Evolutionary conservation across 805 yeast species (phyloP).

Genomic region (Geotrichum ghanense): DNA sequence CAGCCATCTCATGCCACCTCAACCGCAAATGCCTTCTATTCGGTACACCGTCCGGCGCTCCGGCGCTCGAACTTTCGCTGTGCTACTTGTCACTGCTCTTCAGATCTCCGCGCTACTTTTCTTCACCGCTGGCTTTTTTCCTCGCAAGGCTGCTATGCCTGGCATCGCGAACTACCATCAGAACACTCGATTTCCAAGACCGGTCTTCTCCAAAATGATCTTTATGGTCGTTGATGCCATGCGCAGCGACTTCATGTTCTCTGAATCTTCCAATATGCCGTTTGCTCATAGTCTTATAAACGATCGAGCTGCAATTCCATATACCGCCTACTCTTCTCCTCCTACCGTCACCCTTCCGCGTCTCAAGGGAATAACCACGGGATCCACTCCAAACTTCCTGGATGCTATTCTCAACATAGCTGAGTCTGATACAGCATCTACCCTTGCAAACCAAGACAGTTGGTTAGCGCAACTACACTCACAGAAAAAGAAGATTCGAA

Average conservation of each 20-base stretch:
- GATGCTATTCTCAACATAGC: slow-evolving; percentile 93
- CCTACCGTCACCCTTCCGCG: slow-evolving; percentile 96
- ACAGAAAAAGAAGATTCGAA: slow-evolving; percentile 42
- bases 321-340: slow-evolving; percentile 85
- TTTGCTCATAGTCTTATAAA: slow-evolving; percentile 55
- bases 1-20: too few relatives aligned
- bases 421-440: slow-evolving; percentile 69
- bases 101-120: slow-evolving; percentile 47
- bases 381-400: slow-evolving; percentile 85
- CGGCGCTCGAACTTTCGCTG: too few relatives aligned
- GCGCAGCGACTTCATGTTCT: slow-evolving; percentile 74
- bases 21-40: too few relatives aligned
- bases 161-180: slow-evolving; percentile 35
- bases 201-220: slow-evolving; percentile 49
- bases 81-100: slow-evolving; percentile 11
- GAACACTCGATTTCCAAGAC: not conserved
- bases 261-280: slow-evolving; percentile 49
- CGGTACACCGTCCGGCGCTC: too few relatives aligned
- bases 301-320: slow-evolving; percentile 67
- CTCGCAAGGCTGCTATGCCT: slow-evolving; percentile 67
- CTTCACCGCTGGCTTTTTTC: slow-evolving; percentile 81
- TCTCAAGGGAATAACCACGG: slow-evolving; percentile 85
- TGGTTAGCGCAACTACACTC: slow-evolving; percentile 64
- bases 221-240: slow-evolving; percentile 89
- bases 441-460: slow-evolving; percentile 67